Evolutionary conservation across 2,329 filamentous ascomycete genomes (phyloP).

Genomic region (Rhytidhysteron rufulum): DNA sequence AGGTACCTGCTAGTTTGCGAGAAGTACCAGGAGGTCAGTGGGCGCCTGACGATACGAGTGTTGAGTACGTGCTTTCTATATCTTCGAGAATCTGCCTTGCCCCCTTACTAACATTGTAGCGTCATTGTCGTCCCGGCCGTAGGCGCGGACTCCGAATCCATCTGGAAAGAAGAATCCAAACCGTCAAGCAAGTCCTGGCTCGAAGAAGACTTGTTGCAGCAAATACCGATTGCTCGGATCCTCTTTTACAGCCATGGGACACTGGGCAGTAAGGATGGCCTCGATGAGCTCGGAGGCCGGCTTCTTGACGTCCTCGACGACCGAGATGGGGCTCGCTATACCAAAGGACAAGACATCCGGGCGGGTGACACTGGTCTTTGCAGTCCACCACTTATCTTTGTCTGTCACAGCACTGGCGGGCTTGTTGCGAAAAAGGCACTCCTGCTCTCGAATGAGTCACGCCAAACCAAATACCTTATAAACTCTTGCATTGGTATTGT

Average conservation of each 20-base stretch:
- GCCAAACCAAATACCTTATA: background rate
- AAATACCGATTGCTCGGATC: background rate
- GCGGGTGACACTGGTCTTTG: background rate
- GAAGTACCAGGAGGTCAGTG: too few relatives aligned
- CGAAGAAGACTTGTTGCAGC: background rate
- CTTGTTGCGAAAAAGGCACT: background rate
- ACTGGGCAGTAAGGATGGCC: background rate
- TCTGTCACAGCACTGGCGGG: conserved; percentile 1
- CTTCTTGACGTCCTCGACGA: background rate
- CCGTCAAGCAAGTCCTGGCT: background rate
- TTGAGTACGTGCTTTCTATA: background rate
- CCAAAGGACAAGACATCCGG: too few relatives aligned
- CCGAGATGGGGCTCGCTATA: background rate
- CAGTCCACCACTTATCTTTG: background rate
- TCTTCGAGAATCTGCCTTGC: background rate
- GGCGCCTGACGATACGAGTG: conserved; percentile 1
- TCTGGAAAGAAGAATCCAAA: background rate
- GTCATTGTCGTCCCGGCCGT: background rate
- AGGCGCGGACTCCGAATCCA: background rate
- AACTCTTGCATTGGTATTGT: background rate
- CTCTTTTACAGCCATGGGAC: background rate
- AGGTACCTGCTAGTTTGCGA: too few relatives aligned
- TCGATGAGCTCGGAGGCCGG: background rate
- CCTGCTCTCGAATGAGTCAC: background rate
- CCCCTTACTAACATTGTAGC: background rate